Evolutionary conservation across 371 early-diverging fungal genomes (phyloP).

Genomic region (Apophysomyces ossiformis): DNA sequence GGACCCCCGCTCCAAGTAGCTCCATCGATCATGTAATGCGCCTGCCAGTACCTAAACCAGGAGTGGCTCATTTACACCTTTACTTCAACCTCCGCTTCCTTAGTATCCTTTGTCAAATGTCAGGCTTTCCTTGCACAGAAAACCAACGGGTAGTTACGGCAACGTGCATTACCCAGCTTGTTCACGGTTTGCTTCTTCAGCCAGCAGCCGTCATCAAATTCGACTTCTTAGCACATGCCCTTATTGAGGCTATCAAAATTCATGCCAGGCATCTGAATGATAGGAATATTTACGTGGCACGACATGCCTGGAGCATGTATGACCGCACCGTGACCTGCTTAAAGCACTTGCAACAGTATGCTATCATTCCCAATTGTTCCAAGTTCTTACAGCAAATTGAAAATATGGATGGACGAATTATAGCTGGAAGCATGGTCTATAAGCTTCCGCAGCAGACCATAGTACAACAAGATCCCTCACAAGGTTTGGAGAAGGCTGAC

Average conservation of each 20-base stretch:
- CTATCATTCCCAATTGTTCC: conserved; percentile 38
- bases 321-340: conserved; percentile 34
- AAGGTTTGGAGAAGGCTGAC: neutral
- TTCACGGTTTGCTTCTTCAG: conserved; percentile 28
- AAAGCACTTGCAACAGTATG: conserved; percentile 31
- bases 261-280: conserved; percentile 31
- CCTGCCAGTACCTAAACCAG: conserved; percentile 27
- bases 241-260: conserved; percentile 34
- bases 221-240: conserved; percentile 32
- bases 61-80: conserved; percentile 32
- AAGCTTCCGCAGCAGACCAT: no score
- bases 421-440: neutral
- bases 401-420: conserved; percentile 21
- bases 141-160: conserved; percentile 34
- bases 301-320: conserved; percentile 42
- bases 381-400: conserved; percentile 45
- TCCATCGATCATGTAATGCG: conserved; percentile 31
- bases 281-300: conserved; percentile 29
- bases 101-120: conserved; percentile 21
- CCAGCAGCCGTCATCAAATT: conserved; percentile 36
- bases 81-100: conserved; percentile 25
- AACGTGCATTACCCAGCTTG: conserved; percentile 41
- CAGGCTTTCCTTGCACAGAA: conserved; percentile 22
- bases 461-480: neutral
- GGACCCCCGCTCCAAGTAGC: conserved; percentile 30